Evolutionary conservation across 179 eudicot species (phyloP).

Genomic region (Corrigiola litoralis): DNA sequence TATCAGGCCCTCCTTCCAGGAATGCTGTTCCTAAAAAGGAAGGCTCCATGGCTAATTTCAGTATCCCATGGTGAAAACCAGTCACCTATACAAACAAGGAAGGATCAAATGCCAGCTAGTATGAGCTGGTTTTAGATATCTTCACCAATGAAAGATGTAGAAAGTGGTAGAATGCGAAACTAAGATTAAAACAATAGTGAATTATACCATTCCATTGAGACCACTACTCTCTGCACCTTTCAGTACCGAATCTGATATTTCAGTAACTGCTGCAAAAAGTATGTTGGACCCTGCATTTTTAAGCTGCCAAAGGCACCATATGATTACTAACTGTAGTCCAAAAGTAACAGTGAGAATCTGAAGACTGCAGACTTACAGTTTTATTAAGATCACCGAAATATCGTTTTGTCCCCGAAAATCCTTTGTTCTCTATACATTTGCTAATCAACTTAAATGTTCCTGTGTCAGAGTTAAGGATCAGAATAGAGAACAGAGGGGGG

Average conservation of each 20-base stretch:
- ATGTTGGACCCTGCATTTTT: conserved; percentile 85
- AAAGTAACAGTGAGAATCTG: neutral
- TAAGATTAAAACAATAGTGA: neutral
- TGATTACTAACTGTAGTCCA: conserved; percentile 4
- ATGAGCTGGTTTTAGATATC: conserved; percentile 1
- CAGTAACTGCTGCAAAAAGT: conserved; percentile 89
- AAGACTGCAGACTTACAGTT: conserved; percentile 55
- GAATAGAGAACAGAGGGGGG: neutral
- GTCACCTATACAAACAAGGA: conserved; percentile 37
- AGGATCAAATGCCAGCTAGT: conserved; percentile 6
- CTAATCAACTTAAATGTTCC: conserved; percentile 94
- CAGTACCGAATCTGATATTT: conserved; percentile 81
- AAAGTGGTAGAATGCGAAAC: neutral
- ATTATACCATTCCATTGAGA: conserved; percentile 79
- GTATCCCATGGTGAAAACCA: conserved; percentile 94
- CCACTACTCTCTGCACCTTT: conserved; percentile 97
- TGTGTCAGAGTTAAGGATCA: conserved; percentile 29
- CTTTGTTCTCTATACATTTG: conserved; percentile 69
- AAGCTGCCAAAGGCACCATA: conserved; percentile 44
- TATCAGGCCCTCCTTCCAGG: conserved; percentile 96
- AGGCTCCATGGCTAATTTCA: conserved; percentile 96
- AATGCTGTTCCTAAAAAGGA: conserved; percentile 79
- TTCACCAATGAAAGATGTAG: conserved; percentile 2
- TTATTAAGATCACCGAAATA: conserved; percentile 94
- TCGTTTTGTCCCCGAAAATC: conserved; percentile 85